These are phyloP conservation scores for Nicotiana obtusifolia DNA, from an alignment of 257 asterid genomes.

Conservation along the genomic window DNA sequence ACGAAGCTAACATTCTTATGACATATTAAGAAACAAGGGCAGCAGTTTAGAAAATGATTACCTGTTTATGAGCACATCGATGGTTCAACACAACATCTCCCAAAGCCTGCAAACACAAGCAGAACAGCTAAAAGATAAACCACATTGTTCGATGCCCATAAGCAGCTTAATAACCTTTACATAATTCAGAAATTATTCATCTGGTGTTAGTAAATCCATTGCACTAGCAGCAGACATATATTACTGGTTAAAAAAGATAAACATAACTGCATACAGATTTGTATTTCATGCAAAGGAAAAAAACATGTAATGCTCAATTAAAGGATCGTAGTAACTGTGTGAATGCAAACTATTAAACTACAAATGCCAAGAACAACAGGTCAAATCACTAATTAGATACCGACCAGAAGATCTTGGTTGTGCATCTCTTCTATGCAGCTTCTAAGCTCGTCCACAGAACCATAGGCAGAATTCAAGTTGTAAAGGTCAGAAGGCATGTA, in stretches of 20 bases:
- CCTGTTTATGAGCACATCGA: conserved; percentile 46
- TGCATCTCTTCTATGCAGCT: conserved; percentile 34
- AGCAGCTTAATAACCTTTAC: background rate
- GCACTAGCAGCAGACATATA: background rate
- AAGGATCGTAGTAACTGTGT: background rate
- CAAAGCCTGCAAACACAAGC: conserved; percentile 28
- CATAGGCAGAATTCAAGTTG: conserved; percentile 40
- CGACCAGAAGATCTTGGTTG: conserved; percentile 33
- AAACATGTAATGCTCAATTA: background rate
- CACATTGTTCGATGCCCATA: background rate
- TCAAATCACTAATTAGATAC: conserved; percentile 1
- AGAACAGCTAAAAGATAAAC: background rate
- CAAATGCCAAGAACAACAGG: background rate
- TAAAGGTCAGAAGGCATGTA: conserved; percentile 47
- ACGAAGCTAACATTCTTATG: background rate
- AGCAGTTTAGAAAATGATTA: conserved; percentile 5
- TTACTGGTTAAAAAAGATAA: background rate
- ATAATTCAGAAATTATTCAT: background rate
- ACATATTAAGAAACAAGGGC: background rate
- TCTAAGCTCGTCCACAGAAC: conserved; percentile 32
- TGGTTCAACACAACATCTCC: conserved; percentile 43
- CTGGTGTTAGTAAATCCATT: background rate
- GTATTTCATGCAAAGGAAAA: background rate
- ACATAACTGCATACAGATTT: background rate
- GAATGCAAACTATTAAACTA: background rate